Evolutionary conservation across 108 stramenopile genomes (phyloP).

Genomic region (Cyclostephanos invisitatus): DNA sequence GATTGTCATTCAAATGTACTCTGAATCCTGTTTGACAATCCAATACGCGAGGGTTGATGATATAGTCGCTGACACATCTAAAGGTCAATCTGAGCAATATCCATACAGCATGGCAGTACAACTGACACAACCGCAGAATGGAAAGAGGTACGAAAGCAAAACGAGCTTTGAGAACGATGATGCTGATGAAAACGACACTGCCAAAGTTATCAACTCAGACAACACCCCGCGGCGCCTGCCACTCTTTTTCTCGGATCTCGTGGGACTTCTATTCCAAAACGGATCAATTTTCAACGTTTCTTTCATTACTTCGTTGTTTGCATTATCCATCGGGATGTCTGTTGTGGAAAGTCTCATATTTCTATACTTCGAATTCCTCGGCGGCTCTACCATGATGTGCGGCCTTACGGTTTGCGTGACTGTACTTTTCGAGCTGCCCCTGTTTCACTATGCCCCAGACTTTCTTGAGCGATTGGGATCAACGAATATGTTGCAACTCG

Average conservation of each 20-base stretch:
- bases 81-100: constrained; percentile 16
- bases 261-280: constrained; percentile 23
- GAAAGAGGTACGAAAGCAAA: constrained; percentile 1
- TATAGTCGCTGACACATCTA: neutral
- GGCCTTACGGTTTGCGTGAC: constrained; percentile 62
- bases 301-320: constrained; percentile 41
- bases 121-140: constrained; percentile 3
- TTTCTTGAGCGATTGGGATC: constrained; percentile 45
- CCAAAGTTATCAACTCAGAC: constrained; percentile 5
- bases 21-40: constrained; percentile 22
- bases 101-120: too few species aligned
- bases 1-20: constrained; percentile 37
- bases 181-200: neutral
- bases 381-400: constrained; percentile 43
- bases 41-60: neutral
- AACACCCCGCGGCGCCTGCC: neutral
- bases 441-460: constrained; percentile 61
- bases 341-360: constrained; percentile 61
- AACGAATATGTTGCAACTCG: constrained; percentile 43
- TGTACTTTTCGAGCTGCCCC: constrained; percentile 69
- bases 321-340: constrained; percentile 52
- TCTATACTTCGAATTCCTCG: constrained; percentile 54
- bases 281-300: constrained; percentile 32
- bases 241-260: constrained; percentile 17
- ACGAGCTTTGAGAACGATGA: neutral